Percentiles rank a stretch among this genome's conserved stretches.
Conservation (phyloP, 2,329 filamentous ascomycete genomes). For the Pseudopithomyces chartarum region DNA sequence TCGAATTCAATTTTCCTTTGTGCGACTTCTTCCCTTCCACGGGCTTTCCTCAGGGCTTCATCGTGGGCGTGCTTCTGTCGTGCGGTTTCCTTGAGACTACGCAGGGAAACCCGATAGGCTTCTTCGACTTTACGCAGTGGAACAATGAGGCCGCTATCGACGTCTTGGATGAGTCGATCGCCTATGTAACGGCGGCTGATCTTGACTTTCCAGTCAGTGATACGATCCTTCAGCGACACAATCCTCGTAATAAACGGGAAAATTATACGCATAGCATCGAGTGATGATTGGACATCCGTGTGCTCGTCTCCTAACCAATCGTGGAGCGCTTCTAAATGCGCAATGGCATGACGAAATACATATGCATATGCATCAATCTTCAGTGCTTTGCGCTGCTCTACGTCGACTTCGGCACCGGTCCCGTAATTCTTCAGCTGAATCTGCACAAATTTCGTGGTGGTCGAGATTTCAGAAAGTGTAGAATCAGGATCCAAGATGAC, state of each 20-base stretch:
- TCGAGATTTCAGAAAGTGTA: conserved; percentile 13
- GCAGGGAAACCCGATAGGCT: conserved; percentile 5
- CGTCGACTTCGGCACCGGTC: not conserved
- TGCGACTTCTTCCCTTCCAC: not conserved
- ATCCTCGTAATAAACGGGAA: conserved; percentile 20
- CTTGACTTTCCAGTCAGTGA: conserved; percentile 27
- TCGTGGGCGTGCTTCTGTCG: conserved; percentile 12
- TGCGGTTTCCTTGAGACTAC: conserved; percentile 13
- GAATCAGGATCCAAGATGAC: conserved; percentile 8
- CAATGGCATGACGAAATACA: conserved; percentile 27
- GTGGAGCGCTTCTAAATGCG: conserved; percentile 23
- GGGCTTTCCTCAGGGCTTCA: conserved; percentile 6
- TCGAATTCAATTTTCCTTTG: conserved; percentile 7
- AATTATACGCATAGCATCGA: conserved; percentile 24
- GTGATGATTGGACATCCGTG: conserved; percentile 10
- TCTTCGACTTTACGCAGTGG: conserved; percentile 27
- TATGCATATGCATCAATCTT: conserved; percentile 35
- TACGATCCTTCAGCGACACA: conserved; percentile 28
- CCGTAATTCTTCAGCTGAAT: conserved; percentile 12
- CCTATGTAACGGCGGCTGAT: conserved; percentile 18
- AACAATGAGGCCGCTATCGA: conserved; percentile 27
- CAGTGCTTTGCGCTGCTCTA: conserved; percentile 16
- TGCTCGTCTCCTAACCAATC: conserved; percentile 15
- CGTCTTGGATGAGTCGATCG: conserved; percentile 28
- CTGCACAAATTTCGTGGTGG: conserved; percentile 12